Conservation (phyloP, 768 basidiomycete species). For the Phanerochaete carnosa region DNA sequence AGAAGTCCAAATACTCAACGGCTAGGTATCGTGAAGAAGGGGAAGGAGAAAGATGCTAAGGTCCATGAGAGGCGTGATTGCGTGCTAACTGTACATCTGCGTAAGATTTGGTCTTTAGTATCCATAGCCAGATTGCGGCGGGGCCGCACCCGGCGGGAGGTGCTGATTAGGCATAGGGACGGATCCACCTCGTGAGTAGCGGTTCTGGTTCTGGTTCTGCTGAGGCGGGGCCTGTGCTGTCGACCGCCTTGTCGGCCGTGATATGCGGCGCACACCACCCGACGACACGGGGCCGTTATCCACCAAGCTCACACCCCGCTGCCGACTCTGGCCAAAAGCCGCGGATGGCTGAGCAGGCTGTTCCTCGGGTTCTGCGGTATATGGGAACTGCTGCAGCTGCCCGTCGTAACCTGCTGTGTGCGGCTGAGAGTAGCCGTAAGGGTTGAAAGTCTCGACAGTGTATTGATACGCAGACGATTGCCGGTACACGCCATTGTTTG, state of each 20-base stretch:
- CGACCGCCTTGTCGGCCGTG: constrained; percentile 59
- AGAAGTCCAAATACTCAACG: not conserved
- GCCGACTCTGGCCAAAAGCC: constrained; percentile 15
- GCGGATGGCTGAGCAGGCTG: constrained; percentile 13
- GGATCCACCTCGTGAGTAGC: constrained; percentile 63
- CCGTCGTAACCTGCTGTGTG: constrained; percentile 28
- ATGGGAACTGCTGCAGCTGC: constrained; percentile 18
- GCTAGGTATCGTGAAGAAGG: not conserved
- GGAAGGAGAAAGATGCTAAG: not conserved
- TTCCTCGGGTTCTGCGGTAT: constrained; percentile 36
- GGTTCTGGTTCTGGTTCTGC: constrained; percentile 71
- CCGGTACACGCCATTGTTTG: constrained; percentile 37
- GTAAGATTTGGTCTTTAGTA: not conserved
- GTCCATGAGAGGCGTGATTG: not conserved
- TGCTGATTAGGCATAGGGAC: constrained; percentile 23
- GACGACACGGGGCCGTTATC: constrained; percentile 82
- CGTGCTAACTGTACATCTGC: not conserved
- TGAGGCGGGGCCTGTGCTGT: constrained; percentile 53
- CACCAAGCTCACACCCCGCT: constrained; percentile 71
- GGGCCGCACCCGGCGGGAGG: constrained; percentile 75
- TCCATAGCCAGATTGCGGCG: constrained; percentile 27
- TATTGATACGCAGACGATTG: constrained; percentile 37
- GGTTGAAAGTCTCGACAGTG: constrained; percentile 49
- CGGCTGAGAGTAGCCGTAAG: constrained; percentile 52
- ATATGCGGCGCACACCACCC: constrained; percentile 77